Evolutionary conservation across 2,329 filamentous ascomycete species (phyloP).

Genomic region (Sphaerulina vaccinii): DNA sequence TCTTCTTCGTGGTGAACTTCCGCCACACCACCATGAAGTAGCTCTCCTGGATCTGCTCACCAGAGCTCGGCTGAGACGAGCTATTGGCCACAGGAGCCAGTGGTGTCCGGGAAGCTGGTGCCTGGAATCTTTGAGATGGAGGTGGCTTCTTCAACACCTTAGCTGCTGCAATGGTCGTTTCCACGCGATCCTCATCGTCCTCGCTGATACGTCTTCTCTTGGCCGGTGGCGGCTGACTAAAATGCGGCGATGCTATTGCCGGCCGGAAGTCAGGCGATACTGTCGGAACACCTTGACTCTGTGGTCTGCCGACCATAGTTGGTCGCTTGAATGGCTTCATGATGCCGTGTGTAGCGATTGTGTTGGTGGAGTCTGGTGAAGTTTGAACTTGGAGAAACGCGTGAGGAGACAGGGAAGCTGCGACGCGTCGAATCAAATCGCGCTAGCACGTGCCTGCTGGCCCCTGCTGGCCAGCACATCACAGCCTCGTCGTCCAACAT

Average conservation of each 20-base stretch:
- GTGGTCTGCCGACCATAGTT: constrained; percentile 23
- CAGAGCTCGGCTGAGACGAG: constrained; percentile 14
- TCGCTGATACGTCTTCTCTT: constrained; percentile 45
- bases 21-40: constrained; percentile 56
- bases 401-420: not conserved
- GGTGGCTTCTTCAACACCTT: constrained; percentile 35
- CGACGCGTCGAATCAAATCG: no score
- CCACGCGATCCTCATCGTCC: constrained; percentile 27
- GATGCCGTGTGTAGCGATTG: not conserved
- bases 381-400: no score
- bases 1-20: constrained; percentile 68
- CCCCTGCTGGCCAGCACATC: no score
- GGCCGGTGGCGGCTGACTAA: constrained; percentile 36
- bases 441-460: no score
- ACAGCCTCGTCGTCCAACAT: no score
- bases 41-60: constrained; percentile 32
- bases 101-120: constrained; percentile 31
- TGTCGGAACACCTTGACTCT: constrained; percentile 2
- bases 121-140: constrained; percentile 26
- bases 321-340: constrained; percentile 37
- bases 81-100: constrained; percentile 31
- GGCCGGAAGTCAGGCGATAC: no score
- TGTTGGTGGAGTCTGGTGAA: not conserved
- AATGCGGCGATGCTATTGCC: constrained; percentile 3
- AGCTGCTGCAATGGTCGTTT: constrained; percentile 28